These are phyloP conservation scores for Colletotrichum caudatum DNA, from an alignment of 2,329 filamentous ascomycete species.

Conservation along the genomic window DNA sequence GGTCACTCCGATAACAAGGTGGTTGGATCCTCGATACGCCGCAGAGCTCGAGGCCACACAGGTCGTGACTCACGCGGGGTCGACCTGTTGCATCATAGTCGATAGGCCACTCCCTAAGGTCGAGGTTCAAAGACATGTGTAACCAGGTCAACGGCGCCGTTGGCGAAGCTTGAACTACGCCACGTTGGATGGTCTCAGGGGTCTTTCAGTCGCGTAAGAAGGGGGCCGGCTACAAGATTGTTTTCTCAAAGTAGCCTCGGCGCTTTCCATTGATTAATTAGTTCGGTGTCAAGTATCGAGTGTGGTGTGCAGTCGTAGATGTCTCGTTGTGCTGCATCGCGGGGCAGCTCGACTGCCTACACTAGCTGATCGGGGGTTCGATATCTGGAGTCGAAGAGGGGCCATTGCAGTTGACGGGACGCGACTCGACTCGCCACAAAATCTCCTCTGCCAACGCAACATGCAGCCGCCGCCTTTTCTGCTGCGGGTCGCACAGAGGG, in stretches of 20 bases:
- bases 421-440: slow-evolving; percentile 36
- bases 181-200: slow-evolving; percentile 18
- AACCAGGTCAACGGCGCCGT: slow-evolving; percentile 20
- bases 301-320: background rate
- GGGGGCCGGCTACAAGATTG: background rate
- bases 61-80: slow-evolving; percentile 40
- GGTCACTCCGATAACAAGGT: slow-evolving; percentile 30
- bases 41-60: slow-evolving; percentile 35
- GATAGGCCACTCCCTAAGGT: slow-evolving; percentile 5
- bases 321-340: slow-evolving; percentile 25
- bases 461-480: slow-evolving; percentile 41
- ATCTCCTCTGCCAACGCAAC: slow-evolving; percentile 42
- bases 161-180: slow-evolving; percentile 17
- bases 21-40: slow-evolving; percentile 39
- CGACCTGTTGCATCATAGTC: slow-evolving; percentile 37
- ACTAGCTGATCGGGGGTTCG: slow-evolving; percentile 29
- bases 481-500: slow-evolving; percentile 36
- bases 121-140: slow-evolving; percentile 8
- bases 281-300: background rate
- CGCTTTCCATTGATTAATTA: background rate
- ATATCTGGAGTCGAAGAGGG: slow-evolving; percentile 34
- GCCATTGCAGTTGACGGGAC: slow-evolving; percentile 23
- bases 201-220: background rate
- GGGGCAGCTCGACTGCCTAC: slow-evolving; percentile 31
- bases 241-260: background rate